Base-by-base conservation (phyloP, 768 basidiomycete species). In the Pulveroboletus sp. region DNA sequence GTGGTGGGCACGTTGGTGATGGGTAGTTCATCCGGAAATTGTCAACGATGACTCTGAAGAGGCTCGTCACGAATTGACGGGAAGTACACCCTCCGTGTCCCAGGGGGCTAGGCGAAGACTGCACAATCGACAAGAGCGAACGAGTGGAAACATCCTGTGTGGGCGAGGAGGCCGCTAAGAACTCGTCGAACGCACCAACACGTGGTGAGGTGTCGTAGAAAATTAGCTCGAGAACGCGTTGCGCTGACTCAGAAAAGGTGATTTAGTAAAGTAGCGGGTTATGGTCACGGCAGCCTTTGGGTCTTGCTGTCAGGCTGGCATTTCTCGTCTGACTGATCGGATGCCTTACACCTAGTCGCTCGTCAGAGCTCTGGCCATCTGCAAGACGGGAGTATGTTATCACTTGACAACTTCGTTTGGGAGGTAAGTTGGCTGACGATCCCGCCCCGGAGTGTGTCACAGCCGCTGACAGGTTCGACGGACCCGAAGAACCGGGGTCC, bases 131-230 rank as follows among this genome's bases (percentile, higher is more conserved):
- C 7, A 46, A 26, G 38, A 60, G 58, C 1, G 61, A 21, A 18
- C 50, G 52, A 8, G 54, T 53, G 3, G 44, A 52, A 32, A 56
- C 28, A 24, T 56, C 40, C 11, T 18, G 18, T 3, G 31, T 28
- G 24, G 52, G 18, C 15, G 42, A 38, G 14, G 55, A 41, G 31
- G 56, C 50, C 1, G 38, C 36, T 43, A 56, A 33, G 18, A 81
- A 60, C n/a, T 56, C 56, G 17, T 60, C 61, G 35, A 58, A 52
- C n/a, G 56, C 3, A 10, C 56, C 56, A 28, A 27, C 11, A 18
- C 55, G 55, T 24, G 49, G 58, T 18, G 21, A 36, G 1, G 55
- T 76, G 55, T 83, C 76, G 50, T 84, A 83, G 64, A 83, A 83
- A 14, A 83, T 35, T 3, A 76, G 40, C 18, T 68, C 57, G 41